Evolutionary conservation across 495 filamentous ascomycete species (phyloP).

Genomic region (Aspergillus indologenus): DNA sequence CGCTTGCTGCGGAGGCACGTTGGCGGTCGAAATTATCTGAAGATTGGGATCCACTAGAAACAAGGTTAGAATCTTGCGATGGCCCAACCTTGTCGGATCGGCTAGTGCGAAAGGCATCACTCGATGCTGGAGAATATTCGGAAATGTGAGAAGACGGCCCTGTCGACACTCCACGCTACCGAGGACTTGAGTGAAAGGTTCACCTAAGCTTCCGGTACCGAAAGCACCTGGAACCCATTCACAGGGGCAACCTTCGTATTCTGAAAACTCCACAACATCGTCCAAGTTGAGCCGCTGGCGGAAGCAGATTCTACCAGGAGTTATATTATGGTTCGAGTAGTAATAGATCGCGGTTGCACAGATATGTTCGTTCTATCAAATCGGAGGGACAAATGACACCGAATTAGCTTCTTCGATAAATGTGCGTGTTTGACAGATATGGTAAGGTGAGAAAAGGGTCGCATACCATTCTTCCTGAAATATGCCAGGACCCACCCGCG

Average conservation of each 20-base stretch:
- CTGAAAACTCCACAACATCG: neutral
- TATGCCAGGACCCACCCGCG: slow-evolving; percentile 44
- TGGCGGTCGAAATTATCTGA: slow-evolving; percentile 47
- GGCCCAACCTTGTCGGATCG: slow-evolving; percentile 47
- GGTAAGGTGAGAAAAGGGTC: neutral
- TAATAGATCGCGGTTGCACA: slow-evolving; percentile 56
- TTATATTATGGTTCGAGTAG: slow-evolving; percentile 58
- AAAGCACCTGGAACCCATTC: too few species aligned
- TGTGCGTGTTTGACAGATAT: too few species aligned
- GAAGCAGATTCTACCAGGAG: slow-evolving; percentile 41
- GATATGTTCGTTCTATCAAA: slow-evolving; percentile 47
- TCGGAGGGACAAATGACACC: too few species aligned
- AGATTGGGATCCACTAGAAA: slow-evolving; percentile 52
- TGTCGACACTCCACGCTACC: slow-evolving; percentile 23
- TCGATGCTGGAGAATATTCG: slow-evolving; percentile 45
- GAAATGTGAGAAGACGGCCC: slow-evolving; percentile 27
- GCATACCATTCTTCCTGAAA: slow-evolving; percentile 37
- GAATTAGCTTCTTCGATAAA: too few species aligned
- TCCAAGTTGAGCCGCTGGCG: slow-evolving; percentile 28
- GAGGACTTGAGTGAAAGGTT: slow-evolving; percentile 30
- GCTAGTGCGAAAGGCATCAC: slow-evolving; percentile 45
- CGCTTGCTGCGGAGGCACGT: slow-evolving; percentile 50
- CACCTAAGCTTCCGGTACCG: slow-evolving; percentile 15
- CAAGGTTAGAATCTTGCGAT: slow-evolving; percentile 51
- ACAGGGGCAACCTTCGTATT: slow-evolving; percentile 21